Base-by-base conservation (phyloP, 1,284 basidiomycete genomes). In the Apiotrichum veenhuisii region DNA sequence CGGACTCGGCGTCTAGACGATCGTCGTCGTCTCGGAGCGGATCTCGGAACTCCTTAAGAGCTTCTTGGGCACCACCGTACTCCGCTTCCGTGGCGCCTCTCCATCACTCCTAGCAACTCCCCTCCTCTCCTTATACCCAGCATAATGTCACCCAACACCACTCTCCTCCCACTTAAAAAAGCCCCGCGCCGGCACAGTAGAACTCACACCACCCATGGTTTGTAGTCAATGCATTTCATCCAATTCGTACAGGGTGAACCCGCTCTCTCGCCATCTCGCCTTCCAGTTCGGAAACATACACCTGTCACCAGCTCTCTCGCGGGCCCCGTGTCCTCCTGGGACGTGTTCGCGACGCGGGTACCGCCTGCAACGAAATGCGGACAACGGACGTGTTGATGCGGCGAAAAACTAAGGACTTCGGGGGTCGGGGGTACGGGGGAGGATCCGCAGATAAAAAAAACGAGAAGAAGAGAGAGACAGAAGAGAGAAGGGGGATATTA, bases 141-240 rank as follows among this genome's bases (percentile, higher is more conserved):
- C 45, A 37, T 7, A 46, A 30, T 49, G 45, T 14, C 38, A 18
- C 26, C 44, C 42, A 10, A 10, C 54, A 45, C 54, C 42, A 38
- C 42, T 45, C 54, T 18, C 34, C 20, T 18, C 27, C 5, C 30
- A 30, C 25, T n/a, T 46, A 26, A 33, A 12, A 25, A 26, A 17
- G 20, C 43, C 9, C 26, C 4, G 43, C 8, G 23, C 7, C 20
- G 20, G 5, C 25, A 5, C 3, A 12, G 17, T 10, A 14, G n/a
- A n/a, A n/a, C n/a, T n/a, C n/a, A n/a, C n/a, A n/a, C n/a, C n/a
- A n/a, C n/a, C 17, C 27, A 12, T 36, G 18, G 26, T 47, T 52
- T 58, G 57, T 58, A 62, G 56, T 62, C 60, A 62, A 62, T 62
- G 60, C 60, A 62, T 58, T 56, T 62, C 60, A 62, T 62, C 60